Base-by-base conservation (phyloP, 768 basidiomycete species). In the Psilocybe sp. region DNA sequence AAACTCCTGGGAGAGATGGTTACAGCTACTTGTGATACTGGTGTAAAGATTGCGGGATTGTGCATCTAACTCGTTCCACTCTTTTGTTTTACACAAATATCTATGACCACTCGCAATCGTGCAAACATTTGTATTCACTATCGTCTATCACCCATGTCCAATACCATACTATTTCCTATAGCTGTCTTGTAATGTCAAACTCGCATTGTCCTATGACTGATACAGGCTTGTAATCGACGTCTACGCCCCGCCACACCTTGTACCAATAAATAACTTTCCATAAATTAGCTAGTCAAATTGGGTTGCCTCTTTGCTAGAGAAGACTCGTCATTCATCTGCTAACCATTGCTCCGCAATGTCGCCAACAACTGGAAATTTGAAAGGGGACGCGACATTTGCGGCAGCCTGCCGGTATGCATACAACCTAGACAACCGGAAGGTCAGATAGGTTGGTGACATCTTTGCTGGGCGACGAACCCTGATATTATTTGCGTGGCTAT, bases 261-360 rank as follows among this genome's bases (percentile, higher is more conserved):
- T 6, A n/a, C 16, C 23, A 43, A 9, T 31, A 15, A 44, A 38
- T 50, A 40, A 23, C 15, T n/a, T 31, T 11, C 8, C 15, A 40
- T 48, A 19, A 2, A 9, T 38, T 18, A 11, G 20, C 3, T 18
- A n/a, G n/a, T 38, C 3, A 40, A 28, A 40, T 14, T 1, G 39
- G 20, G 44, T 43, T 50, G 37, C 47, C 46, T 40, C 19, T 42
- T 56, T 20, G 40, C 42, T 1, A 32, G 40, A 12, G 13, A n/a
- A 13, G 18, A 11, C 28, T 8, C 43, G n/a, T 40, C 44, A 57
- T 38, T 57, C 56, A 10, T 51, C 47, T 16, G 44, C 47, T 10
- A 90, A 72, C 85, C 87, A 89, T 50, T 72, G 68, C 53, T 86
- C 85, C 12, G 87, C 89, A 11, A 87, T 62, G 18, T 72, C 68